Evolutionary conservation across 2,329 filamentous ascomycete genomes (phyloP).

Genomic region (Pseudopithomyces maydicus): DNA sequence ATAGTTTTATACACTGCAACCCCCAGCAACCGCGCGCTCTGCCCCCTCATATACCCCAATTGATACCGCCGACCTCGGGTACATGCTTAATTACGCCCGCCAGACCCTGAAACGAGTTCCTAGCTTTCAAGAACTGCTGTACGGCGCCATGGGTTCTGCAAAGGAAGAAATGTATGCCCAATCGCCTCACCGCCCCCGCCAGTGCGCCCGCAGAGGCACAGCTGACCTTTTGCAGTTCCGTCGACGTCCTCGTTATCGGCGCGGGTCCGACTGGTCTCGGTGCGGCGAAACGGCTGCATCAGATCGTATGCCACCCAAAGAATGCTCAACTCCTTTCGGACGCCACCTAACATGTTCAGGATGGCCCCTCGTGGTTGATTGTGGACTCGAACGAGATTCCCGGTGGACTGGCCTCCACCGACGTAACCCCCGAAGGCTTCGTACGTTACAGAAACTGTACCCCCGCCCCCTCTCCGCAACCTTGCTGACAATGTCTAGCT

Average conservation of each 20-base stretch:
- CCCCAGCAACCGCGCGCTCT: constrained; percentile 21
- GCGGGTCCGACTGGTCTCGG: constrained; percentile 96
- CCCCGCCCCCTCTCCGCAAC: constrained; percentile 11
- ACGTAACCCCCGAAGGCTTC: constrained; percentile 94
- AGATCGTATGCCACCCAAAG: constrained; percentile 70
- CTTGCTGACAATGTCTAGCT: constrained; percentile 58
- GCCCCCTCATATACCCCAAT: constrained; percentile 13
- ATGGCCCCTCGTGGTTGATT: constrained; percentile 94
- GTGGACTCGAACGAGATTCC: constrained; percentile 90
- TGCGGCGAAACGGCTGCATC: constrained; percentile 96
- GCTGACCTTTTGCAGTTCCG: constrained; percentile 64
- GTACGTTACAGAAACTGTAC: constrained; percentile 63
- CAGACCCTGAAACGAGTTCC: constrained; percentile 48
- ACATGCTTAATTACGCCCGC: constrained; percentile 46
- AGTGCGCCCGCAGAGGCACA: constrained; percentile 9
- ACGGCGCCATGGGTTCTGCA: constrained; percentile 46
- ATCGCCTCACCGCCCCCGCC: constrained; percentile 33
- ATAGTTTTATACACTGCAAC: constrained; percentile 21
- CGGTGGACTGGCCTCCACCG: constrained; percentile 93
- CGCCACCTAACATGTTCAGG: constrained; percentile 58
- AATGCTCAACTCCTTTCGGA: constrained; percentile 5
- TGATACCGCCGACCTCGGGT: constrained; percentile 29
- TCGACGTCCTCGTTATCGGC: constrained; percentile 97
- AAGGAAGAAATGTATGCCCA: constrained; percentile 47
- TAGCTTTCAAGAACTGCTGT: constrained; percentile 48